phyloP scores from a whole-genome alignment of 2,329 filamentous ascomycete genomes.

The Pseudogymnoascus sp. region DNA sequence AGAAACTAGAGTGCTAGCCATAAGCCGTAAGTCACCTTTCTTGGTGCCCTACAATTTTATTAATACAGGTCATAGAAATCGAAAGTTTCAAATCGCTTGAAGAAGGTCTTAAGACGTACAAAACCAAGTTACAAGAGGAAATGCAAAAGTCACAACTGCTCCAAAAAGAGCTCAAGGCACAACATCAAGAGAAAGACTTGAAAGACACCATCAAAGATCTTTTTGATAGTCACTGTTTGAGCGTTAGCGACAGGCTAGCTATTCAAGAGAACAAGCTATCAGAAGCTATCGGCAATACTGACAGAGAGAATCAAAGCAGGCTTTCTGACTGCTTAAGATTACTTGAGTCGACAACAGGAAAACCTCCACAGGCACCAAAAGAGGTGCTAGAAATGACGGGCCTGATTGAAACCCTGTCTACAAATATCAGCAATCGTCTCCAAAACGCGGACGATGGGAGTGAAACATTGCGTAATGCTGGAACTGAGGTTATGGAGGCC shows the following conservation, averaged over 20 bases:
- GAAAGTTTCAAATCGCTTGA: neutral
- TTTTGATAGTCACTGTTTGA: neutral
- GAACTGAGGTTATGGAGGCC: neutral
- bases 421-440: neutral
- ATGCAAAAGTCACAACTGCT: neutral
- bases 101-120: neutral
- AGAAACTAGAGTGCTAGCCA: neutral
- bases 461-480: neutral
- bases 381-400: neutral
- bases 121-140: neutral
- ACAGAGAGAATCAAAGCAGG: neutral
- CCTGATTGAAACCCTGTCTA: neutral
- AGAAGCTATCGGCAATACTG: neutral
- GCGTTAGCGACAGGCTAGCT: neutral
- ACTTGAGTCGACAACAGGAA: neutral
- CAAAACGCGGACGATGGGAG: neutral
- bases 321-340: neutral
- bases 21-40: neutral
- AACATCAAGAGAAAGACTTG: neutral
- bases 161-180: conserved; percentile 4
- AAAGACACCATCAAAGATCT: neutral
- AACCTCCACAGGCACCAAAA: neutral
- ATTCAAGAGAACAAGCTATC: neutral
- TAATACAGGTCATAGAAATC: neutral
- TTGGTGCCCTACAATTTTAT: no score